Evolutionary conservation across 2,329 filamentous ascomycete species (phyloP).

Genomic region (Malbranchea cinnamomea): DNA sequence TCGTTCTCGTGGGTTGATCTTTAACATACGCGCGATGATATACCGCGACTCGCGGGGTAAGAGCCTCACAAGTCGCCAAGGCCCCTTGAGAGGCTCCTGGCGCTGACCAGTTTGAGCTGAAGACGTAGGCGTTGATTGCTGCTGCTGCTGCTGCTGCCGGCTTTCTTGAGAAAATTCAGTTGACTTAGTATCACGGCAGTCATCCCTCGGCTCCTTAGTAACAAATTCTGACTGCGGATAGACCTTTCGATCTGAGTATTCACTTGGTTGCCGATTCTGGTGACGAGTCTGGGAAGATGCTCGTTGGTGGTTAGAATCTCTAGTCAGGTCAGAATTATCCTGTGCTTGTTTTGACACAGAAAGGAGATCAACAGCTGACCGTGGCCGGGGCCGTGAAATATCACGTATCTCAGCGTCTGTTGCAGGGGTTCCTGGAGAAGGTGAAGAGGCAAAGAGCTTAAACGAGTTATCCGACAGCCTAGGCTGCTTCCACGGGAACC

Average conservation of each 20-base stretch:
- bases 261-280: conserved; percentile 6
- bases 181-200: conserved; percentile 8
- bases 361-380: conserved; percentile 22
- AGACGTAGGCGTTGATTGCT: conserved; percentile 6
- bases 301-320: not conserved
- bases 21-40: conserved; percentile 85
- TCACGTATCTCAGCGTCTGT: conserved; percentile 26
- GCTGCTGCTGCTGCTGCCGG: conserved; percentile 5
- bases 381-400: conserved; percentile 17
- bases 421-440: conserved; percentile 51
- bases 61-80: conserved; percentile 75
- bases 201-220: conserved; percentile 8
- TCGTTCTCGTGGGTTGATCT: conserved; percentile 67
- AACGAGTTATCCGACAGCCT: conserved; percentile 86
- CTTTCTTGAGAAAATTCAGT: conserved; percentile 8
- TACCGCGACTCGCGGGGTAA: conserved; percentile 79
- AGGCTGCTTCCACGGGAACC: conserved; percentile 96
- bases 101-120: conserved; percentile 17
- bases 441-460: conserved; percentile 76
- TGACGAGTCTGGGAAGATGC: conserved; percentile 5
- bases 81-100: conserved; percentile 74
- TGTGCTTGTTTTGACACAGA: conserved; percentile 13
- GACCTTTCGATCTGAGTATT: conserved; percentile 1
- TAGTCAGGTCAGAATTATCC: not conserved
- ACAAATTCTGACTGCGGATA: conserved; percentile 9